A percentile compares a stretch with the other conserved stretches of the same genome.
These are phyloP conservation scores for Toxoplasma gondii DNA, from an alignment of 169 alveolate species.

Conservation along the genomic window DNA sequence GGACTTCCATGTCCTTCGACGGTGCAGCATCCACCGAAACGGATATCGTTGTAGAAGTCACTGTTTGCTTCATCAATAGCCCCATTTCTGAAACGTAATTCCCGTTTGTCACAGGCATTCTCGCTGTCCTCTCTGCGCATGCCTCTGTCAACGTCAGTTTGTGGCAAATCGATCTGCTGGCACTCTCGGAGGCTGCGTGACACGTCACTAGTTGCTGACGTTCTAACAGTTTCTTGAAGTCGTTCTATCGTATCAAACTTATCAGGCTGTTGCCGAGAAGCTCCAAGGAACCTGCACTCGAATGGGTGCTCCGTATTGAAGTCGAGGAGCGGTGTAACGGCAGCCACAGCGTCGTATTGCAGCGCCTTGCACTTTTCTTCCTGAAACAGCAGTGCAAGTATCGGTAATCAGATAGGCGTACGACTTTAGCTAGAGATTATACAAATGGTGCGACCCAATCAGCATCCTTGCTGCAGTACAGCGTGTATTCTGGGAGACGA, in stretches of 20 bases:
- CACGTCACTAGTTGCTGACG: not conserved
- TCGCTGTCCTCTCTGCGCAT: too few species aligned
- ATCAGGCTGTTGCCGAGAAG: not conserved
- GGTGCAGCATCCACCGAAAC: not conserved
- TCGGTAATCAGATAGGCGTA: not conserved
- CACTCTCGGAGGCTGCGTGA: not conserved
- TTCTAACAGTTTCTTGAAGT: not conserved
- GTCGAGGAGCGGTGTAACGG: not conserved
- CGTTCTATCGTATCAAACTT: not conserved
- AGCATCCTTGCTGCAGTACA: too few species aligned
- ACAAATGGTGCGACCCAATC: too few species aligned
- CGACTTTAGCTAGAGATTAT: too few species aligned
- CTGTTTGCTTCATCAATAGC: not conserved
- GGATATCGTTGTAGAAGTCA: not conserved
- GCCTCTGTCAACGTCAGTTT: not conserved
- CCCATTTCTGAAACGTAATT: not conserved
- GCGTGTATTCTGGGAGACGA: too few species aligned
- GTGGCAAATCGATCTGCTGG: not conserved
- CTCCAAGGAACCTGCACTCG: not conserved
- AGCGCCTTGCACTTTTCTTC: constrained; percentile 20
- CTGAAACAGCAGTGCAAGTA: not conserved
- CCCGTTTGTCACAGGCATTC: too few species aligned
- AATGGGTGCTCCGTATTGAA: constrained; percentile 36
- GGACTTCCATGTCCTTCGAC: not conserved
- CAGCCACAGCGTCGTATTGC: not conserved